A percentile compares a stretch with the other conserved stretches of the same genome.
Evolutionary conservation across 1,139 yeast genomes (phyloP).

Genomic region (Zygosaccharomyces pseudobailii): DNA sequence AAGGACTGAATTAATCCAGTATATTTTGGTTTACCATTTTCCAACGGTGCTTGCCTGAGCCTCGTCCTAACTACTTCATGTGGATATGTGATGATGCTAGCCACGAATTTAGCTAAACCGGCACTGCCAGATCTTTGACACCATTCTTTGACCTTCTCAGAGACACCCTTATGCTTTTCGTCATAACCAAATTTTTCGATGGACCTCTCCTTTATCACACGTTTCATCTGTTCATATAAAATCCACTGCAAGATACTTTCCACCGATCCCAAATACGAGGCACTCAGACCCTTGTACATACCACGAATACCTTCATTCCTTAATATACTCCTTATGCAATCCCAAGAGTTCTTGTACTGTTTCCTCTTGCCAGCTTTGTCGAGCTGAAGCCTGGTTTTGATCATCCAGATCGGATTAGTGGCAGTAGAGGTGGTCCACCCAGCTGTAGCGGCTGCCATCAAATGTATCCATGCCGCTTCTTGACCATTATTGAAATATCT

Average conservation of each 20-base stretch:
- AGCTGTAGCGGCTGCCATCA: constrained; percentile 85
- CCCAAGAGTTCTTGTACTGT: constrained; percentile 77
- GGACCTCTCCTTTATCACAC: constrained; percentile 57
- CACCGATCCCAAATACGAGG: constrained; percentile 89
- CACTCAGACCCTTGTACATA: constrained; percentile 83
- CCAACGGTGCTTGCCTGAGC: constrained; percentile 86
- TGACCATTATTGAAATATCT: constrained; percentile 61
- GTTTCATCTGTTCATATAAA: constrained; percentile 89
- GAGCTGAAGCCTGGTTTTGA: constrained; percentile 88
- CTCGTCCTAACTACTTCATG: constrained; percentile 97
- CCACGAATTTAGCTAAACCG: constrained; percentile 90
- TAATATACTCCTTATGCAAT: constrained; percentile 68
- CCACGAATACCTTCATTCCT: constrained; percentile 75
- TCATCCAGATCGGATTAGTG: constrained; percentile 99
- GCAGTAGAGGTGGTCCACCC: constrained; percentile 95
- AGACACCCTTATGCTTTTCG: constrained; percentile 47
- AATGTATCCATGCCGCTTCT: constrained; percentile 82
- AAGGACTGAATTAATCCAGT: constrained; percentile 88
- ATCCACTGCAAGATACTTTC: constrained; percentile 98
- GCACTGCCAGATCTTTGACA: constrained; percentile 96
- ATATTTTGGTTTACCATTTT: constrained; percentile 78
- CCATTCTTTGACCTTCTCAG: constrained; percentile 81
- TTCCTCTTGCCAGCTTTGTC: constrained; percentile 54
- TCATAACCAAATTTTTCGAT: constrained; percentile 37
- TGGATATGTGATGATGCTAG: constrained; percentile 90